These are phyloP conservation scores for Paulownia fortunei DNA, from an alignment of 257 asterid species.

Conservation along the genomic window DNA sequence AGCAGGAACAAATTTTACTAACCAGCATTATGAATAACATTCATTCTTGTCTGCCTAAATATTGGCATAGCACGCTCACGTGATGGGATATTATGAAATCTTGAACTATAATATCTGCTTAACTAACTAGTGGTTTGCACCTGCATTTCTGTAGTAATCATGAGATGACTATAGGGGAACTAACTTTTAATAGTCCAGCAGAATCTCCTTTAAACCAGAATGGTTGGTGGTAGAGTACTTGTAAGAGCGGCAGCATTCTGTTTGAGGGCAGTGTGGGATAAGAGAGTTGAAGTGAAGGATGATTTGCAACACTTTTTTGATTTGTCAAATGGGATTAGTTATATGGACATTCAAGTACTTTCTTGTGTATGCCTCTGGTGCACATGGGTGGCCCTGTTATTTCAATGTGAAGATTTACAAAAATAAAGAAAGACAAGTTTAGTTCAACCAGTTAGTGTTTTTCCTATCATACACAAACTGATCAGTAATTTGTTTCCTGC, in stretches of 20 bases:
- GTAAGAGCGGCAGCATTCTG: not conserved
- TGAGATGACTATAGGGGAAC: not conserved
- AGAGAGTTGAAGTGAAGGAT: not conserved
- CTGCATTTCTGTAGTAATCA: not conserved
- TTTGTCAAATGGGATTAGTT: not conserved
- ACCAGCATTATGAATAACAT: not conserved
- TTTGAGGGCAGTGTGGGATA: not conserved
- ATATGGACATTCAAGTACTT: not conserved
- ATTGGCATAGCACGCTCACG: not conserved
- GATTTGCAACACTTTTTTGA: not conserved
- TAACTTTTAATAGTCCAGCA: not conserved
- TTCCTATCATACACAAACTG: not conserved
- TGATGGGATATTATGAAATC: not conserved
- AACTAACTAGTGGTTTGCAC: not conserved
- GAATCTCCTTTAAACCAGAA: not conserved
- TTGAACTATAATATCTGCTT: not conserved
- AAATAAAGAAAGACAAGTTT: not conserved
- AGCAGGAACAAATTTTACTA: not conserved
- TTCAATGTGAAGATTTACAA: not conserved
- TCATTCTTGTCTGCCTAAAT: not conserved
- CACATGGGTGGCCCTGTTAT: not conserved
- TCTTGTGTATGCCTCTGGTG: constrained; percentile 3
- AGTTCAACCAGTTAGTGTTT: not conserved
- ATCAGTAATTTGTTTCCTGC: not conserved
- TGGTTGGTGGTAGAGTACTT: not conserved